Evolutionary conservation across 2,329 filamentous ascomycete genomes (phyloP), one percentile per base, ranked within the genome.

Genomic region (Balansia obtecta): DNA sequence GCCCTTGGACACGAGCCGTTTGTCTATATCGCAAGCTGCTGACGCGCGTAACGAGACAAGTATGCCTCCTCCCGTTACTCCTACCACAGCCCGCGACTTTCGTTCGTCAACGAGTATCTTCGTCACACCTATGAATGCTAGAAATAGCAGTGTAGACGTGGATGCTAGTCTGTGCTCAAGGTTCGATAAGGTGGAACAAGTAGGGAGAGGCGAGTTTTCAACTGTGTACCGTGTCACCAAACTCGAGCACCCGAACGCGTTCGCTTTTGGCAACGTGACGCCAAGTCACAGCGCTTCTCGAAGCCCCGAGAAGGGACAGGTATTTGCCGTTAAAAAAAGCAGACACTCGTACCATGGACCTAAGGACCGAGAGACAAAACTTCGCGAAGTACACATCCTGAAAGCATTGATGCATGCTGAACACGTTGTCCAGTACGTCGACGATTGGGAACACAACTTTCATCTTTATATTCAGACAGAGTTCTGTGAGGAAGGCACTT

Each of bases 391-490:
- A 3, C 73, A 81, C 16, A 82, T 89, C 18, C 74, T 98, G 45
- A 82, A 85, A 60, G 76, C 81, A n/a, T 72, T 98, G 41, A 80
- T 79, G 48, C 81, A 86, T 52, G 83, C 85, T 50, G 88, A 95
- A 60, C 90, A 98, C 65, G 79, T 97, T 49, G 74, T 98, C 48
- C 82, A 86, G 55, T 86, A 91, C 57, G 74, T 89, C 50, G 83
- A 94, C 59, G 84, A 83, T 63, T 98, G 93, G 93, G 91, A 96
- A 67, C 77, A 85, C 53, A 81, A 87, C 57, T 79, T 79, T 51
- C 83, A 91, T 62, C 77, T 98, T 10, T 98, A 96, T 70, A 97
- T 98, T 53, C 91, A 97, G 70, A 97, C 91, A 0, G 93, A 98
- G 63, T 97, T 84, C 63, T 98, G 93, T 61, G 90, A 96, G 64